Percentiles rank a stretch among this genome's conserved stretches.
These are phyloP conservation scores for sweet orange (Citrus sinensis) DNA, from an alignment of 345 rosid genomes.

Conservation along the genomic window DNA sequence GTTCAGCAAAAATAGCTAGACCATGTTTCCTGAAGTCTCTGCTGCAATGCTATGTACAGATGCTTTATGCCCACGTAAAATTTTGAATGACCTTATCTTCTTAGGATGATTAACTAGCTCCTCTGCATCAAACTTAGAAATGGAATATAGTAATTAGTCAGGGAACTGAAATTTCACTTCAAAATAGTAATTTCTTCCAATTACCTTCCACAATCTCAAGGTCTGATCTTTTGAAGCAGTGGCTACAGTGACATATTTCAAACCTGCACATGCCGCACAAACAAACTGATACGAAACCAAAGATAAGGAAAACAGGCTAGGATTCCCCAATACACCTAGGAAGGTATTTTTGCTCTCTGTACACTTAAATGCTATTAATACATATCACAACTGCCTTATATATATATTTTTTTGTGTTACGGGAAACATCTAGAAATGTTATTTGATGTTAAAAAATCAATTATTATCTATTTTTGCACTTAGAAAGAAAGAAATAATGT, in stretches of 20 bases:
- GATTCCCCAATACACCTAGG: background rate
- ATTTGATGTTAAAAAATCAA: background rate
- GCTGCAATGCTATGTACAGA: slow-evolving; percentile 83
- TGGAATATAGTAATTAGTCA: slow-evolving; percentile 12
- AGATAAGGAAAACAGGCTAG: background rate
- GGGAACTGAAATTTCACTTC: slow-evolving; percentile 8
- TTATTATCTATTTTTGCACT: background rate
- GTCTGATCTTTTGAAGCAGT: slow-evolving; percentile 96
- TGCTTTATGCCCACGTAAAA: slow-evolving; percentile 81
- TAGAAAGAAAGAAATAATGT: background rate
- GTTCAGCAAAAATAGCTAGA: slow-evolving; percentile 19
- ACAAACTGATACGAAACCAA: background rate
- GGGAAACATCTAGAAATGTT: background rate
- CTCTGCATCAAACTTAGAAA: slow-evolving; percentile 49
- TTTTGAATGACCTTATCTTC: slow-evolving; percentile 65
- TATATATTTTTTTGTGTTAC: background rate
- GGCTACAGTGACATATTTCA: slow-evolving; percentile 47
- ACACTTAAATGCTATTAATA: background rate
- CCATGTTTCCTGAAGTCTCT: slow-evolving; percentile 66
- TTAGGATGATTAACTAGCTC: slow-evolving; percentile 36
- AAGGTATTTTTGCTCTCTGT: background rate
- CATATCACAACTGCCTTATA: background rate
- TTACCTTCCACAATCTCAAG: slow-evolving; percentile 91
- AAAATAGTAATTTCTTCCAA: slow-evolving; percentile 13
- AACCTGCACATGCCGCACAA: slow-evolving; percentile 33